Evolutionary conservation across 345 rosid species (phyloP).

Genomic region (Linum tenue): DNA sequence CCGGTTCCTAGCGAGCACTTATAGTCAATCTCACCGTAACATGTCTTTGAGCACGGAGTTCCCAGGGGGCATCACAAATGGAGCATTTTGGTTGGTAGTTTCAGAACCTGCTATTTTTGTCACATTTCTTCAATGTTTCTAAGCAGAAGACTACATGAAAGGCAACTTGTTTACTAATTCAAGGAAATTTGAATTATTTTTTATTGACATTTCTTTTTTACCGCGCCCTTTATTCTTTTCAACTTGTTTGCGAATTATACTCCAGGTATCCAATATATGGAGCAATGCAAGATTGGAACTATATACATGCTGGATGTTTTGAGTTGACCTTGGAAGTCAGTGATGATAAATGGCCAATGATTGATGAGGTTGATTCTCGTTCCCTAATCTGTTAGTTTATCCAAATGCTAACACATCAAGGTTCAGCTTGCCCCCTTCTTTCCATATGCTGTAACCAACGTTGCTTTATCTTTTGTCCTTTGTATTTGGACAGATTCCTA

Average conservation of each 20-base stretch:
- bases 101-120: neutral
- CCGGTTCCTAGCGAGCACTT: slow-evolving; percentile 63
- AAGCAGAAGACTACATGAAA: no score
- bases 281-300: slow-evolving; percentile 99
- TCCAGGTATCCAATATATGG: slow-evolving; percentile 96
- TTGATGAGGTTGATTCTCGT: slow-evolving; percentile 49
- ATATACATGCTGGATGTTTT: slow-evolving; percentile 86
- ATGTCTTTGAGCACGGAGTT: slow-evolving; percentile 93
- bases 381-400: no score
- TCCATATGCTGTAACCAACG: slow-evolving; percentile 1
- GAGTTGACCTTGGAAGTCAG: slow-evolving; percentile 96
- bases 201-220: no score
- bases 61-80: slow-evolving; percentile 84
- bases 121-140: neutral
- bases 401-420: neutral
- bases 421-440: neutral
- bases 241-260: no score
- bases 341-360: slow-evolving; percentile 87
- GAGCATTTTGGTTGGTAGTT: slow-evolving; percentile 64
- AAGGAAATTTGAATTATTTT: no score
- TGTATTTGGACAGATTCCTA: slow-evolving; percentile 57
- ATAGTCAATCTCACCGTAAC: slow-evolving; percentile 76
- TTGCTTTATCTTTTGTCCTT: slow-evolving; percentile 14
- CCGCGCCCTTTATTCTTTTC: no score
- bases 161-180: no score